Evolutionary conservation across 176 grass and related monocot genomes (phyloP).

Genomic region (Zea luxurians): DNA sequence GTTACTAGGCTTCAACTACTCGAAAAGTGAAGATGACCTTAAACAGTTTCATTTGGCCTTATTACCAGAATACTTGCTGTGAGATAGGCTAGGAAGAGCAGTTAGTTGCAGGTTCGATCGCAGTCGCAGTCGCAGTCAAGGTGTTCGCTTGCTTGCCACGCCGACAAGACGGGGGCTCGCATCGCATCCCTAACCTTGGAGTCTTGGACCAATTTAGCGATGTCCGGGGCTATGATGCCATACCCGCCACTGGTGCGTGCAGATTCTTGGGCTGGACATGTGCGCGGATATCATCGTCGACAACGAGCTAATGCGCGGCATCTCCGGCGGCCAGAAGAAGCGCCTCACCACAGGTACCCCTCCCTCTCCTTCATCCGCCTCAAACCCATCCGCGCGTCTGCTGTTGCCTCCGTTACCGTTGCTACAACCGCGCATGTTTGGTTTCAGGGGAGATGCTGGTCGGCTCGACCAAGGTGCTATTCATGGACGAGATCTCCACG

Average conservation of each 20-base stretch:
- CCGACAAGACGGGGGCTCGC: background rate
- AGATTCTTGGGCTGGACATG: slow-evolving; percentile 92
- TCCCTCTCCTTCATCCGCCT: background rate
- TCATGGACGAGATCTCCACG: slow-evolving; percentile 99
- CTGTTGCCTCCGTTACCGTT: background rate
- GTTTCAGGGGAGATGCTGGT: slow-evolving; percentile 92
- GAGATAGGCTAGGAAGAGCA: no score
- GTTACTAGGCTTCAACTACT: no score
- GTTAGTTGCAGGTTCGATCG: no score
- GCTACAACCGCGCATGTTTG: background rate
- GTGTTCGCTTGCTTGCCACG: slow-evolving; percentile 35
- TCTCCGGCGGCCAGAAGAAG: slow-evolving; percentile 97
- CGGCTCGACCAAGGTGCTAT: slow-evolving; percentile 94
- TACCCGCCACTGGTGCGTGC: background rate
- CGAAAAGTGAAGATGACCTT: no score
- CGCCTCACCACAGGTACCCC: slow-evolving; percentile 83
- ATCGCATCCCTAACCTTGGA: no score
- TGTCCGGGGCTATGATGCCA: slow-evolving; percentile 18
- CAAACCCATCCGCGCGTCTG: background rate
- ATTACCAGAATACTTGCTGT: no score
- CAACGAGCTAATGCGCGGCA: slow-evolving; percentile 79
- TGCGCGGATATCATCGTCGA: slow-evolving; percentile 88
- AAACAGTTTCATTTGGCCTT: no score
- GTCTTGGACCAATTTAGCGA: background rate
- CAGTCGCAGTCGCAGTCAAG: background rate